phyloP scores from a whole-genome alignment of 2,329 filamentous ascomycete species.

The Penicillium nordicum region DNA sequence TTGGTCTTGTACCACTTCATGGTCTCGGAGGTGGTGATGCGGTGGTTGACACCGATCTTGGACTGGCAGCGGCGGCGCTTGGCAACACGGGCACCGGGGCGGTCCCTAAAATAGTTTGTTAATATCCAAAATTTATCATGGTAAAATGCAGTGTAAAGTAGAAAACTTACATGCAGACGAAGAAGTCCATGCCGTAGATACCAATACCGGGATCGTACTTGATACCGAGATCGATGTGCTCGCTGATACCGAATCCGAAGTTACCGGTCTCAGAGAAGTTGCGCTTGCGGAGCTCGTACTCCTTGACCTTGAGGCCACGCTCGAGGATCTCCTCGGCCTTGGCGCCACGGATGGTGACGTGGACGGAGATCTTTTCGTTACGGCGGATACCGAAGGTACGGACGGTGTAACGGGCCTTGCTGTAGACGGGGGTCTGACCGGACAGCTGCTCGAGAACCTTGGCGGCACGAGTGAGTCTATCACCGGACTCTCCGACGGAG shows the following conservation, averaged over 20 bases:
- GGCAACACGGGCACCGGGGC: constrained; percentile 95
- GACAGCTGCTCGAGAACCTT: constrained; percentile 99
- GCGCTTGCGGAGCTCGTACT: constrained; percentile 98
- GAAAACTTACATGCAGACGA: constrained; percentile 88
- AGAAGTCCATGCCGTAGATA: constrained; percentile 99
- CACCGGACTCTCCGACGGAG: constrained; percentile 99
- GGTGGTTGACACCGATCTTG: constrained; percentile 82
- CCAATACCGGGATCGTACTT: constrained; percentile 98
- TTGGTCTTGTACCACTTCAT: constrained; percentile 96
- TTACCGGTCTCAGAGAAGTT: constrained; percentile 99
- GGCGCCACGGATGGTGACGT: constrained; percentile 98
- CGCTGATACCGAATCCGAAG: constrained; percentile 99
- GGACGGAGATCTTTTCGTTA: constrained; percentile 99
- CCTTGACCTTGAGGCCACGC: constrained; percentile 99
- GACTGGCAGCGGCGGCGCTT: constrained; percentile 88
- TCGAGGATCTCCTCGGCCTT: constrained; percentile 99
- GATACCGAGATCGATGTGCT: constrained; percentile 99
- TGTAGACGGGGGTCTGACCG: constrained; percentile 99
- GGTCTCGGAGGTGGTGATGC: constrained; percentile 91
- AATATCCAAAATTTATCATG: not conserved
- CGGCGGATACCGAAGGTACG: constrained; percentile 99
- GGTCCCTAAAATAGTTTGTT: constrained; percentile 59
- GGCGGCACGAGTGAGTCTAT: constrained; percentile 98
- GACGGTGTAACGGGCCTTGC: constrained; percentile 99
- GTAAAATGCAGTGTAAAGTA: too few relatives aligned